These are phyloP conservation scores for Phialophora expanda DNA, from an alignment of 2,329 filamentous ascomycete species.

Conservation along the genomic window DNA sequence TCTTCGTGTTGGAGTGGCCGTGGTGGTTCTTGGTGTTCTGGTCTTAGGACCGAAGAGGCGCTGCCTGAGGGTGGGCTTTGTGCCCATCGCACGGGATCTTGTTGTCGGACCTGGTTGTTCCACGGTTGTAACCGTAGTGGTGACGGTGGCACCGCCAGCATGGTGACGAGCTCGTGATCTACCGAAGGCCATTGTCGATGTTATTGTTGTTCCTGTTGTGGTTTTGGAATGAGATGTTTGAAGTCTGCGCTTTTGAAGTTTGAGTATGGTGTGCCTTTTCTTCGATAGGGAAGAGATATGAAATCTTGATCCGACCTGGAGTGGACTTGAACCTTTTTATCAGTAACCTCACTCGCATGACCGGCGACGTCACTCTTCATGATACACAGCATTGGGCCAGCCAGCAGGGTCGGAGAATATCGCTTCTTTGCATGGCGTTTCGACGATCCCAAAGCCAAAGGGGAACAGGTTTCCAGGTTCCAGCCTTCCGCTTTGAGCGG, in stretches of 20 bases:
- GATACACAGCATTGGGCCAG: neutral
- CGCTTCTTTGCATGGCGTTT: neutral
- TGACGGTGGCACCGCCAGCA: conserved; percentile 30
- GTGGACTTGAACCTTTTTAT: neutral
- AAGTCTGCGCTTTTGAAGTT: neutral
- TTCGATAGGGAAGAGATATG: neutral
- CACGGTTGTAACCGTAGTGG: conserved; percentile 31
- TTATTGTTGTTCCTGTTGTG: neutral
- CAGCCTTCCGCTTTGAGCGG: neutral
- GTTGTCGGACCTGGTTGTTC: conserved; percentile 20
- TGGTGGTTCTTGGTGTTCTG: conserved; percentile 49
- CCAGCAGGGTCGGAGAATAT: neutral
- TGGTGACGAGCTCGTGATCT: conserved; percentile 21
- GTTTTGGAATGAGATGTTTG: neutral
- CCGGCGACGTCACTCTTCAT: conserved; percentile 15
- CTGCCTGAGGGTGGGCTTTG: conserved; percentile 60
- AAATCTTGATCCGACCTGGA: neutral
- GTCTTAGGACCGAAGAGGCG: conserved; percentile 53
- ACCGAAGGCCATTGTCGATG: conserved; percentile 33
- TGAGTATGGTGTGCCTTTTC: neutral
- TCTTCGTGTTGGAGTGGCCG: conserved; percentile 45
- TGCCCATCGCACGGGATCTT: conserved; percentile 32
- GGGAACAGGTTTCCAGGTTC: conserved; percentile 20
- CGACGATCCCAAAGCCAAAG: neutral
- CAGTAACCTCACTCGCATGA: neutral